phyloP scores from a whole-genome alignment of 768 basidiomycete species.

The Imleria badia region DNA sequence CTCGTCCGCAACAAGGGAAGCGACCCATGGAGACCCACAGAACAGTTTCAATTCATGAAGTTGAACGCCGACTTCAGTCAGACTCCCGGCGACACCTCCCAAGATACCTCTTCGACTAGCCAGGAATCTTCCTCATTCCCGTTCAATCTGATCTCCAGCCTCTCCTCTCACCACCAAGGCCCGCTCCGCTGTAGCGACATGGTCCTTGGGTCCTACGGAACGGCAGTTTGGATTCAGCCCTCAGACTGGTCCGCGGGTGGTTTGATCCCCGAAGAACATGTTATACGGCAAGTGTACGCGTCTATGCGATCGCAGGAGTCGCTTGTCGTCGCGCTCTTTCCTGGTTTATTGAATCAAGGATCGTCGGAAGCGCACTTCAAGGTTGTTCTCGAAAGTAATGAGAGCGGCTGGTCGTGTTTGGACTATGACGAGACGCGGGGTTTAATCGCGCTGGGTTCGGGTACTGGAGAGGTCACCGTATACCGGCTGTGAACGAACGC shows the following conservation, averaged over 20 bases:
- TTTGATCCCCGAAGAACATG: conserved; percentile 29
- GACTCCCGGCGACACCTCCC: background rate
- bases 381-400: conserved; percentile 34
- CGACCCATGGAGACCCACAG: conserved; percentile 56
- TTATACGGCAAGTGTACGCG: conserved; percentile 14
- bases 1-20: conserved; percentile 58
- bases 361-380: conserved; percentile 25
- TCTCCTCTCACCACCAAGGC: conserved; percentile 43
- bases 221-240: conserved; percentile 65
- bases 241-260: conserved; percentile 43
- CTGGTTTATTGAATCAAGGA: conserved; percentile 36
- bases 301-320: conserved; percentile 34
- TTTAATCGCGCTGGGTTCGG: conserved; percentile 51
- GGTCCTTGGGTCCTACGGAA: conserved; percentile 52
- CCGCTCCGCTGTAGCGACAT: conserved; percentile 55
- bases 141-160: conserved; percentile 39
- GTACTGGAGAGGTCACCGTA: conserved; percentile 46
- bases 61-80: conserved; percentile 36
- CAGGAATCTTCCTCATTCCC: conserved; percentile 44
- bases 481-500: conserved; percentile 18
- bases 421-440: conserved; percentile 63
- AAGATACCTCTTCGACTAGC: conserved; percentile 17
- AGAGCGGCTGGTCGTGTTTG: conserved; percentile 48
- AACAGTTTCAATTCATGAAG: conserved; percentile 52
- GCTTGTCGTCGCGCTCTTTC: conserved; percentile 51